Evolutionary conservation across 371 early-diverging fungal species (phyloP).

Genomic region (Choanephora cucurbitarum): DNA sequence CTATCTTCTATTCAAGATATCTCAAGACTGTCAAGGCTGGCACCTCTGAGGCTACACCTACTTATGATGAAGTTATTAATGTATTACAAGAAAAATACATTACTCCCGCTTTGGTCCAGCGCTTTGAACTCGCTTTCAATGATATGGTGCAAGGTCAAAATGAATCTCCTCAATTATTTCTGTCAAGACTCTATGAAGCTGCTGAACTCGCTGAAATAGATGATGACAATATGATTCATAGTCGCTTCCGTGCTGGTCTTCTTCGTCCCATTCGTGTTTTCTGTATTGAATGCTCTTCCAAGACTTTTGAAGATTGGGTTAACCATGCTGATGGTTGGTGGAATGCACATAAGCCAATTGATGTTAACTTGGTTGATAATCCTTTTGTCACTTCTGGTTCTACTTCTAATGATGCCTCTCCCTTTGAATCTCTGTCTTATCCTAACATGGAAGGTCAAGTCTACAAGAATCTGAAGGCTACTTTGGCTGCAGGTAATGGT

Average conservation of each 20-base stretch:
- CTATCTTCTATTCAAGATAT: not conserved
- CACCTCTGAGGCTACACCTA: not conserved
- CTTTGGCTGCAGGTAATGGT: no score
- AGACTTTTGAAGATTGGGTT: conserved; percentile 2
- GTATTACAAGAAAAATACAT: conserved; percentile 7
- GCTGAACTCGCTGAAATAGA: conserved; percentile 7
- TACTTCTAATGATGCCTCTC: no score
- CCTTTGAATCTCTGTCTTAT: no score
- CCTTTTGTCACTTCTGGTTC: not conserved
- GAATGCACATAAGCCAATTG: not conserved
- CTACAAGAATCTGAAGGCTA: no score
- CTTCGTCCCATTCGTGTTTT: not conserved
- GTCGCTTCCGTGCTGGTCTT: conserved; percentile 8
- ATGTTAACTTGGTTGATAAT: not conserved
- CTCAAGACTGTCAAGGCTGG: not conserved
- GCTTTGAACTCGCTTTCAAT: not conserved
- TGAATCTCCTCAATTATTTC: conserved; percentile 3
- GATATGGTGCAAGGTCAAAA: not conserved
- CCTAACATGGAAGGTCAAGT: no score
- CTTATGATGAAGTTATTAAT: conserved; percentile 7
- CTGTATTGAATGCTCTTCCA: not conserved
- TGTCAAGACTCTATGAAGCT: conserved; percentile 7
- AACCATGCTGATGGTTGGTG: conserved; percentile 6
- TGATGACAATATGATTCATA: not conserved
- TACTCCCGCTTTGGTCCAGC: conserved; percentile 2